Evolutionary conservation across 164 flowering plant species (phyloP), one percentile per base, ranked within the genome.

Genomic region (Macadamia integrifolia): DNA sequence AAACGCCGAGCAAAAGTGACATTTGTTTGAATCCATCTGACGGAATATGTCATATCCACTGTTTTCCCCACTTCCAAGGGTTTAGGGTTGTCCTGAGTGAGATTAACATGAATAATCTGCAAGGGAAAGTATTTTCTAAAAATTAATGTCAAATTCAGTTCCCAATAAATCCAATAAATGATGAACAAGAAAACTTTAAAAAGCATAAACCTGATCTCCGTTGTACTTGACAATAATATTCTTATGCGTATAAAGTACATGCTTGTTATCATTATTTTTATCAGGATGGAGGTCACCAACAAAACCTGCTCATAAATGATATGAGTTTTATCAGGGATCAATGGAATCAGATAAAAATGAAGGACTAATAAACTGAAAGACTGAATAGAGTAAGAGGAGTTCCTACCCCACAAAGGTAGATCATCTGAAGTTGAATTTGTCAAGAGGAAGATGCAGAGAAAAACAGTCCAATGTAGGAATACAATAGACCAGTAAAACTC

Each of bases 381-480:
- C n/a, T 57, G 59, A 57, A 57, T 9, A 57, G 14, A 55, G 7
- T n/a, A 3, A 7, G 9, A 57, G 6, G 6, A 57, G 59, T 57
- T 11, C 90, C 72, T 88, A 88, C 92, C 92, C 92, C 92, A 88
- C 29, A 88, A 62, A 46, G 92, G 92, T 77, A 88, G 82, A 78
- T 88, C 92, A 79, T 88, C 92, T 88, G 85, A 69, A 66, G 60
- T 63, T 68, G 61, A 57, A 72, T 42, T 55, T 66, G 71, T 48
- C 70, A 65, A 1, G n/a, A 17, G 46, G 46, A 42, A 9, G 40
- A 49, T 46, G 29, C n/a, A 18, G 8, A 46, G 50, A 3, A 11
- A 46, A 46, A 9, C 50, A 46, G 50, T 46, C 50, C 50, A 46
- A 46, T 11, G 13, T 3, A 46, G 13, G 9, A 46, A 46, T 1